Conservation (phyloP, 352 stramenopile genomes). For the Pythium inflatum region DNA sequence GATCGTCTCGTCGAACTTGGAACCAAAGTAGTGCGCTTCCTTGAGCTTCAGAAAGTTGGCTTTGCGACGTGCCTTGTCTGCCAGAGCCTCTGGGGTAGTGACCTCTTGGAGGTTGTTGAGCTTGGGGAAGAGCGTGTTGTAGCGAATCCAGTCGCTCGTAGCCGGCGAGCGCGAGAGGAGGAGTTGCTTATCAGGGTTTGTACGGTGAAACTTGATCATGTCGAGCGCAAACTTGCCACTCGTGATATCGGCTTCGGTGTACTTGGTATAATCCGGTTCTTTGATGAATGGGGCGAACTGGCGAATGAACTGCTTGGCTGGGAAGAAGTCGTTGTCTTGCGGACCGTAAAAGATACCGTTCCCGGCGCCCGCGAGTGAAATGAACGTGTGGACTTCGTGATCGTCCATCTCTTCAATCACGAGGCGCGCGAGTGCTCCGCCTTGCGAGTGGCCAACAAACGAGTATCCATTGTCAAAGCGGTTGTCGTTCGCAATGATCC, state of each 20-base stretch:
- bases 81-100: conserved; percentile 8
- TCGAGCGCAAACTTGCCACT: conserved; percentile 42
- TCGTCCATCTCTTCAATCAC: conserved; percentile 64
- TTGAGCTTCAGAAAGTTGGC: conserved; percentile 37
- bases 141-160: conserved; percentile 31
- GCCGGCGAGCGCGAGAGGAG: conserved; percentile 43
- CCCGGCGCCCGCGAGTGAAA: conserved; percentile 49
- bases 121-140: conserved; percentile 41
- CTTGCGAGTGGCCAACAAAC: conserved; percentile 55
- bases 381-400: conserved; percentile 48
- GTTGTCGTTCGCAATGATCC: conserved; percentile 36
- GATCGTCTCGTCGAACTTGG: conserved; percentile 41
- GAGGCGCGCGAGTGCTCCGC: conserved; percentile 40
- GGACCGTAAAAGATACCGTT: conserved; percentile 62
- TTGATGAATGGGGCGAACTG: conserved; percentile 28
- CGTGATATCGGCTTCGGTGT: conserved; percentile 28
- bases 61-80: conserved; percentile 37
- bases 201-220: conserved; percentile 31
- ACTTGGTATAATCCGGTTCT: conserved; percentile 30
- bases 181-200: conserved; percentile 32
- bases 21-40: conserved; percentile 44
- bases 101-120: conserved; percentile 42
- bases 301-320: conserved; percentile 40
- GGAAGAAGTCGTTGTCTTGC: conserved; percentile 38
- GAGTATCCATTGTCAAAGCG: conserved; percentile 51